Base-by-base conservation (phyloP, 2,329 filamentous ascomycete species). In the Fusarium miscanthi region DNA sequence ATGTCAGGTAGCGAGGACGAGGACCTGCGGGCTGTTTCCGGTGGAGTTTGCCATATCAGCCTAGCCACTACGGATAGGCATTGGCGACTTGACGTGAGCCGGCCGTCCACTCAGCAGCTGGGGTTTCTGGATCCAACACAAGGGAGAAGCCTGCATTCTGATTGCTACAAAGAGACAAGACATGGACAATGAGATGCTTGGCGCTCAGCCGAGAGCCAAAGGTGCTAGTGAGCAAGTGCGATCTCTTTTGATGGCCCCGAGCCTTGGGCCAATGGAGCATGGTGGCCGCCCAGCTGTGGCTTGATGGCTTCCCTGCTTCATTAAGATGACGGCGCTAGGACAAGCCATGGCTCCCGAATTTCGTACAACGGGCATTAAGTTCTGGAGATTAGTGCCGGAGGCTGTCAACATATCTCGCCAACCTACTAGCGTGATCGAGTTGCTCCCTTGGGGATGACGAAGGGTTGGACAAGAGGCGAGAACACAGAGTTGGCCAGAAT, bases 371-470 rank as follows among this genome's bases (percentile, higher is more conserved):
- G 63, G 66, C 49, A 59, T 62, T 45, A 42, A 38, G 48, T 57
- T 40, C 42, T 59, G 12, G 52, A 43, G 54, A 63, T 58, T 68
- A 71, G 70, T 49, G 59, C 54, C 45, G 45, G 66, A 42, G 64
- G 64, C 66, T 74, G 62, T 71, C 66, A 73, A 64, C 59, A 58
- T 54, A 48, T 66, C 62, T 73, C 54, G 33, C 48, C 59, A 58
- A 33, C 23, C 43, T 59, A 35, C 40, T 68, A 71, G 63, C 40
- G 60, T 66, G 52, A 62, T 60, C 43, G 53, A 51, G 41, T 45
- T 69, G 59, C 64, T 69, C 38, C 54, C 38, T 53, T 16, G 17
- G 41, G 63, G 54, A 48, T 73, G 70, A 70, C 56, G 49, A 62
- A 40, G 63, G 59, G 69, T 69, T 67, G 56, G 56, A 60, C 45